phyloP scores from a whole-genome alignment of 371 early-diverging fungal species.

The Syncephalastrum racemosum region DNA sequence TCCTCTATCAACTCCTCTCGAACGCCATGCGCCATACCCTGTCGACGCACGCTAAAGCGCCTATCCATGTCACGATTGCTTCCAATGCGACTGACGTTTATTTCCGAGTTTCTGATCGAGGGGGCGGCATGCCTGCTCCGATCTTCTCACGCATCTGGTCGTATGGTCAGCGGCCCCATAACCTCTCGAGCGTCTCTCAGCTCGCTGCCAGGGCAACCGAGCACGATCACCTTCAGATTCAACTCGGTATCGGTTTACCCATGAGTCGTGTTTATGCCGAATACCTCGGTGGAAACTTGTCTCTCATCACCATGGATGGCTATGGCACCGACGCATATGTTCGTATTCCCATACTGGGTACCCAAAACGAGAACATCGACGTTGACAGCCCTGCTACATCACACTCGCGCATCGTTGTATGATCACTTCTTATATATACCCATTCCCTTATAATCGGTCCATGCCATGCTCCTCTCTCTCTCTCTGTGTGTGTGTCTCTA shows the following conservation, averaged over 20 bases:
- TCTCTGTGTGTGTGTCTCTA: too few relatives aligned
- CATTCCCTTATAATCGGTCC: too few relatives aligned
- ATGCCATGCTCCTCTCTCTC: too few relatives aligned
- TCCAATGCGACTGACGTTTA: constrained; percentile 58
- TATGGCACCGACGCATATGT: constrained; percentile 87
- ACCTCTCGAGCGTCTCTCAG: constrained; percentile 60
- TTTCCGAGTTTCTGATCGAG: constrained; percentile 83
- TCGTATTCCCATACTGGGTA: constrained; percentile 62
- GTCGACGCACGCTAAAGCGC: constrained; percentile 28
- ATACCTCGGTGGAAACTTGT: constrained; percentile 73
- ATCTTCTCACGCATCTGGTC: constrained; percentile 68
- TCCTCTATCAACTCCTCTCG: constrained; percentile 78
- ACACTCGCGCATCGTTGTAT: too few relatives aligned
- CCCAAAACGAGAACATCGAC: constrained; percentile 57
- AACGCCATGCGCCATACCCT: constrained; percentile 68
- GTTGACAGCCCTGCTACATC: constrained; percentile 9
- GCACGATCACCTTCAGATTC: constrained; percentile 36
- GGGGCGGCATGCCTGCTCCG: constrained; percentile 69
- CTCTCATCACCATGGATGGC: constrained; percentile 69
- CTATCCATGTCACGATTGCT: constrained; percentile 75
- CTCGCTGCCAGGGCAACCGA: constrained; percentile 62
- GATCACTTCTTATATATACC: too few relatives aligned
- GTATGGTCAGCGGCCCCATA: constrained; percentile 54
- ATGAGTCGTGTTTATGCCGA: constrained; percentile 85
- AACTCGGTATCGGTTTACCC: constrained; percentile 79